A percentile compares a stretch with the other conserved stretches of the same genome.
These are phyloP conservation scores for Scheffersomyces coipomensis DNA, from an alignment of 805 yeast species.

Conservation along the genomic window DNA sequence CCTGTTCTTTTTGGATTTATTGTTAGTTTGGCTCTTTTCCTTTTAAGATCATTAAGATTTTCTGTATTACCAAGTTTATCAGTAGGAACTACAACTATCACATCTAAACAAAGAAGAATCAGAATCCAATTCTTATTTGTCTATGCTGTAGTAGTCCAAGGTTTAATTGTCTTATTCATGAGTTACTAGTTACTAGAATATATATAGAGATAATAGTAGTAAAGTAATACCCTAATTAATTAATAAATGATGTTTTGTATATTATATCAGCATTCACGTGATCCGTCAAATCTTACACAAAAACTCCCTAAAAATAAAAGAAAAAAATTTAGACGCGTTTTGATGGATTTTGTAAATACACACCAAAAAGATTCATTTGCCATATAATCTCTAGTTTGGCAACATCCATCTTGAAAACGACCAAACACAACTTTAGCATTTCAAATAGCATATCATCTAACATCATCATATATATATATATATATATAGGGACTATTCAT, in stretches of 20 bases:
- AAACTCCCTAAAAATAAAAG: no score
- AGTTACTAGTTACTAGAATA: no score
- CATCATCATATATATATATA: not conserved
- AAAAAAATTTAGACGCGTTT: not conserved
- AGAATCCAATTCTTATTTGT: constrained; percentile 85
- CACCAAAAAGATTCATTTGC: no score
- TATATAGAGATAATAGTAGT: constrained; percentile 3
- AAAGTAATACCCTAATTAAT: not conserved
- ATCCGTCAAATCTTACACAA: no score
- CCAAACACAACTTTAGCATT: no score
- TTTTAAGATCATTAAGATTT: constrained; percentile 68
- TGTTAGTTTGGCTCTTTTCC: constrained; percentile 52
- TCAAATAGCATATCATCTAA: not conserved
- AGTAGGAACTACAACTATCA: constrained; percentile 50
- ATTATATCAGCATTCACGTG: not conserved
- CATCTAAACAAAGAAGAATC: constrained; percentile 67
- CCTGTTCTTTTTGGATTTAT: constrained; percentile 31
- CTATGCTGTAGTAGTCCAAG: constrained; percentile 81
- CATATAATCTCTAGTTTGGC: no score
- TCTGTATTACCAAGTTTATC: constrained; percentile 59
- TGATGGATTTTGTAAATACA: not conserved
- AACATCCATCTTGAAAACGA: no score
- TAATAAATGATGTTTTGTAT: not conserved
- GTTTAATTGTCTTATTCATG: constrained; percentile 72
- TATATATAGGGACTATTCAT: no score